A percentile compares a stretch with the other conserved stretches of the same genome.
Evolutionary conservation across 2,329 filamentous ascomycete genomes (phyloP).

Genomic region (Onygenales sp.): DNA sequence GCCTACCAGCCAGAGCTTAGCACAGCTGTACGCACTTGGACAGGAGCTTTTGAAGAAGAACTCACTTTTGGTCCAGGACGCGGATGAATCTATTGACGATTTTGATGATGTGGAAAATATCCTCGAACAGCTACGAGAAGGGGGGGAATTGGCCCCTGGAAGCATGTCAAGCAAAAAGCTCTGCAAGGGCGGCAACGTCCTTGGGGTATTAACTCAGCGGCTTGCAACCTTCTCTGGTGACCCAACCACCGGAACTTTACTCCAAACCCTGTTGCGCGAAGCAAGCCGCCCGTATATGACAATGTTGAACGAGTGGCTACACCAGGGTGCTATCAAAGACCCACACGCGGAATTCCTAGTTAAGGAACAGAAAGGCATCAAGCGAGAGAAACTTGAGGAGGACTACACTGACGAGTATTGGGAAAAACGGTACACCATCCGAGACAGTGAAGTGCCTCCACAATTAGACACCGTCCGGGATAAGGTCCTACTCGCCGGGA

Average conservation of each 20-base stretch:
- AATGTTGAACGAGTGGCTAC: conserved; percentile 98
- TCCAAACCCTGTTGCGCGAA: conserved; percentile 75
- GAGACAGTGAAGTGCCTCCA: conserved; percentile 81
- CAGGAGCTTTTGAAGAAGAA: conserved; percentile 84
- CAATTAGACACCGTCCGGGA: conserved; percentile 86
- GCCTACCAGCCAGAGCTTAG: conserved; percentile 81
- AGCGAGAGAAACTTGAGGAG: conserved; percentile 78
- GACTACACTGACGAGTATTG: conserved; percentile 99
- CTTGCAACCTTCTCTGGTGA: conserved; percentile 88
- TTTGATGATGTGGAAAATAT: conserved; percentile 87
- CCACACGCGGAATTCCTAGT: conserved; percentile 90
- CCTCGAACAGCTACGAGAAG: conserved; percentile 77
- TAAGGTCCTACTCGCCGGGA: conserved; percentile 88
- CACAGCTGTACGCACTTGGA: conserved; percentile 77
- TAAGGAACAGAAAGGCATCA: conserved; percentile 92
- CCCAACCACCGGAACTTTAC: conserved; percentile 69
- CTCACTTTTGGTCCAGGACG: conserved; percentile 66
- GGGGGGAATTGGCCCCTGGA: conserved; percentile 68
- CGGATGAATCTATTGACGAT: conserved; percentile 61
- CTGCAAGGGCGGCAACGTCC: conserved; percentile 93
- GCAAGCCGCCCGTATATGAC: conserved; percentile 91
- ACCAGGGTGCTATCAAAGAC: conserved; percentile 90
- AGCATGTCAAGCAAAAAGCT: conserved; percentile 80
- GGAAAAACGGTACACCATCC: conserved; percentile 93
- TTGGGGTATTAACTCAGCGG: conserved; percentile 75